A percentile compares a stretch with the other conserved stretches of the same genome.
These are phyloP conservation scores for Parasarocladium wereldwijsianum DNA, from an alignment of 2,329 filamentous ascomycete species.

Conservation along the genomic window DNA sequence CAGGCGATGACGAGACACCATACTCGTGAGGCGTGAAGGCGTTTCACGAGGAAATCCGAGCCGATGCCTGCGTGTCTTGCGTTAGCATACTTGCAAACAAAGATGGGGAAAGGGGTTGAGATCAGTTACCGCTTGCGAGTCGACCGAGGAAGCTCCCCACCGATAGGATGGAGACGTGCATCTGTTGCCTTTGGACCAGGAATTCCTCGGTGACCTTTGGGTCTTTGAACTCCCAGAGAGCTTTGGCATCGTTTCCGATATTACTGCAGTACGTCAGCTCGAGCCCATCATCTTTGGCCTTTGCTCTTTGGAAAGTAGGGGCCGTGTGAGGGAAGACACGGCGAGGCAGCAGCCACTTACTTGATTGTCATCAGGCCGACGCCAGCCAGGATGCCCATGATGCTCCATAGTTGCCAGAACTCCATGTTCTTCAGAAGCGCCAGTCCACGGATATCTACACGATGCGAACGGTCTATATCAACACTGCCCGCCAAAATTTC, in stretches of 20 bases:
- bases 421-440: conserved; percentile 55
- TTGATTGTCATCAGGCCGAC: conserved; percentile 99
- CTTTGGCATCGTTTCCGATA: conserved; percentile 79
- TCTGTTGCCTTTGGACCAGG: conserved; percentile 67
- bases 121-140: conserved; percentile 51
- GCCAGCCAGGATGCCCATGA: conserved; percentile 83
- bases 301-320: too few species aligned
- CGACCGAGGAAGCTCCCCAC: conserved; percentile 75
- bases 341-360: too few species aligned
- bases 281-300: too few species aligned
- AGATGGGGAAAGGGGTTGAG: not conserved
- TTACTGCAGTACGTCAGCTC: conserved; percentile 48
- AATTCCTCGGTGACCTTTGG: conserved; percentile 56
- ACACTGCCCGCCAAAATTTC: conserved; percentile 43
- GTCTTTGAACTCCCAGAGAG: conserved; percentile 80
- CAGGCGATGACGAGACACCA: conserved; percentile 81
- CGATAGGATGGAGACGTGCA: conserved; percentile 92
- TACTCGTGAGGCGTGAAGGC: conserved; percentile 63
- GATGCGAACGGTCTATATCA: conserved; percentile 61
- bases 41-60: conserved; percentile 78
- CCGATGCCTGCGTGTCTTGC: conserved; percentile 49
- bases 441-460: conserved; percentile 82
- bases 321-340: not conserved
- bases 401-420: conserved; percentile 82
- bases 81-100: conserved; percentile 8